These are phyloP conservation scores for Podospora appendiculata DNA, from an alignment of 495 filamentous ascomycete species.

Conservation along the genomic window DNA sequence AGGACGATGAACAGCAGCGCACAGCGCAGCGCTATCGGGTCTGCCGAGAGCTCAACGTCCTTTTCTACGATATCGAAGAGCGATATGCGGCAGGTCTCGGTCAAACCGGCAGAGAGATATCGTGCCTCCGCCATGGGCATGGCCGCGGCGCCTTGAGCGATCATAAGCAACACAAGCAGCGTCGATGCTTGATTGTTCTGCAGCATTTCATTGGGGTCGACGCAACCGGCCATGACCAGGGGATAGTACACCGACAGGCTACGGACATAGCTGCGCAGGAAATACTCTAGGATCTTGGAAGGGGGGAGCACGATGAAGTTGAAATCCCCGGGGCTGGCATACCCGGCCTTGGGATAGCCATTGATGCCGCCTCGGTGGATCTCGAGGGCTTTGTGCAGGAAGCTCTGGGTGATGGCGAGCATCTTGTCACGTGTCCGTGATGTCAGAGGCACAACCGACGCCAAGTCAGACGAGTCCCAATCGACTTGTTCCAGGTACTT, in stretches of 20 bases:
- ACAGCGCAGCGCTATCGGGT: conserved; percentile 49
- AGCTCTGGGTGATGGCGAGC: conserved; percentile 54
- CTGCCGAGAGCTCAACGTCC: conserved; percentile 51
- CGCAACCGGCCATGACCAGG: conserved; percentile 38
- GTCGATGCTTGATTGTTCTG: conserved; percentile 50
- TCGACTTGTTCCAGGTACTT: conserved; percentile 28
- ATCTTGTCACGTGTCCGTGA: conserved; percentile 52
- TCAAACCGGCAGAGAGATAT: conserved; percentile 52
- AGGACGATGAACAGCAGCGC: conserved; percentile 54
- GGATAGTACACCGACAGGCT: conserved; percentile 52
- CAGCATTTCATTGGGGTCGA: conserved; percentile 55
- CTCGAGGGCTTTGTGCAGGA: conserved; percentile 55
- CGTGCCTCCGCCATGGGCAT: conserved; percentile 50
- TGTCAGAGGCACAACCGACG: conserved; percentile 39
- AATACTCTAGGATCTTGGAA: conserved; percentile 50
- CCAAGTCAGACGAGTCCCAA: conserved; percentile 31
- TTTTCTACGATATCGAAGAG: conserved; percentile 60
- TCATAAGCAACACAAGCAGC: conserved; percentile 55
- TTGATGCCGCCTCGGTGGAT: conserved; percentile 41
- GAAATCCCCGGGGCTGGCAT: conserved; percentile 32
- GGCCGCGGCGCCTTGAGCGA: conserved; percentile 53
- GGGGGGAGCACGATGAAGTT: conserved; percentile 53
- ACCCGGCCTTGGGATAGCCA: conserved; percentile 24
- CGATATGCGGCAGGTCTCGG: conserved; percentile 57
- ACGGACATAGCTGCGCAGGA: conserved; percentile 51